These are phyloP conservation scores for Brassica nigra DNA, from an alignment of 345 rosid species.

Conservation along the genomic window DNA sequence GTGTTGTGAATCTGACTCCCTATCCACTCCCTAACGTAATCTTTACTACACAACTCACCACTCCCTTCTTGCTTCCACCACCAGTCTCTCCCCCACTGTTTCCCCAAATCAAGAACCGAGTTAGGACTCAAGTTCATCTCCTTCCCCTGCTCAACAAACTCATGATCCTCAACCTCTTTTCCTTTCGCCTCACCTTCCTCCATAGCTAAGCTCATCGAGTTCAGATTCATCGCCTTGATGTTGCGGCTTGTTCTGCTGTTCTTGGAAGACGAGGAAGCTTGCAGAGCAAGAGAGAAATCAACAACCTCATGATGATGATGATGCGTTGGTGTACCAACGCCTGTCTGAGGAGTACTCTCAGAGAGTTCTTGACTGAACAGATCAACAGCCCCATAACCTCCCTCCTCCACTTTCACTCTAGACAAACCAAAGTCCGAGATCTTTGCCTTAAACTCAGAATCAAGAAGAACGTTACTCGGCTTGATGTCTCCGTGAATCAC, in stretches of 20 bases:
- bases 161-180: constrained; percentile 61
- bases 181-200: constrained; percentile 75
- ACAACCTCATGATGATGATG: constrained; percentile 71
- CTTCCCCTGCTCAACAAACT: constrained; percentile 61
- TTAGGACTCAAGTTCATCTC: constrained; percentile 56
- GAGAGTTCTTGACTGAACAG: constrained; percentile 83
- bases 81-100: constrained; percentile 99
- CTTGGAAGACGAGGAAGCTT: constrained; percentile 90
- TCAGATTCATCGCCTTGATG: constrained; percentile 61
- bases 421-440: constrained; percentile 94
- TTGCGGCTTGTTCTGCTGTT: constrained; percentile 59
- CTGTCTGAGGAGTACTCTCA: constrained; percentile 55
- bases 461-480: constrained; percentile 92
- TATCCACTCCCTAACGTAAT: constrained; percentile 97
- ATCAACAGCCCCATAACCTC: constrained; percentile 66
- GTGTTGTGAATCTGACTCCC: constrained; percentile 91
- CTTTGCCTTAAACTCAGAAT: constrained; percentile 80
- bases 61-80: constrained; percentile 99
- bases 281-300: constrained; percentile 89
- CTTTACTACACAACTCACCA: constrained; percentile 89
- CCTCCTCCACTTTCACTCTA: constrained; percentile 83
- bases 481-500: constrained; percentile 96
- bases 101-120: constrained; percentile 48
- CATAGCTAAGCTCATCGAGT: constrained; percentile 47
- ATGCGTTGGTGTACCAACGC: constrained; percentile 53